phyloP scores from a whole-genome alignment of 805 yeast genomes.

The Sporopachydermia lactativora region DNA sequence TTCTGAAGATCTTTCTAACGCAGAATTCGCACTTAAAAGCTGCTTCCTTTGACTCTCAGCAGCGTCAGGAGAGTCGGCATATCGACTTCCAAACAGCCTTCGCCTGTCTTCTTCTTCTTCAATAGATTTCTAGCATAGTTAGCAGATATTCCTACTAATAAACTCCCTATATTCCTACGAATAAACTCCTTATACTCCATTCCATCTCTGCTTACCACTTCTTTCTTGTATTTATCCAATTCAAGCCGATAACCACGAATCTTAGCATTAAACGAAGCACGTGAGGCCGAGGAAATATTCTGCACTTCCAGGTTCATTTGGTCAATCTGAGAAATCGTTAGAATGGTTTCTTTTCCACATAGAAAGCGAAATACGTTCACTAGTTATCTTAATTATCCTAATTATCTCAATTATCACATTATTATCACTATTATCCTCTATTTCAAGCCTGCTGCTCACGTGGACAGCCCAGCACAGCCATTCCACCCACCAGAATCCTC shows the following conservation, averaged over 20 bases:
- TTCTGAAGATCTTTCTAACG: constrained; percentile 72
- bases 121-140: constrained; percentile 37
- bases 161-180: too few species aligned
- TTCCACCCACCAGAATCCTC: too few species aligned
- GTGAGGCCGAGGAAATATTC: constrained; percentile 58
- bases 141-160: too few species aligned
- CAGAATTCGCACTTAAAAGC: constrained; percentile 59
- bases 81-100: constrained; percentile 48
- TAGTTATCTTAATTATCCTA: not conserved
- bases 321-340: constrained; percentile 42
- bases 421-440: not conserved
- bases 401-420: not conserved
- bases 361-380: too few species aligned
- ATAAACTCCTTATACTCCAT: too few species aligned
- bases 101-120: constrained; percentile 61
- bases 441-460: too few species aligned
- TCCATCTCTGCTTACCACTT: constrained; percentile 13
- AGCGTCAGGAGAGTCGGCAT: constrained; percentile 17
- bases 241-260: constrained; percentile 57
- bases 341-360: too few species aligned
- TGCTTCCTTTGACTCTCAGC: constrained; percentile 67
- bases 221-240: constrained; percentile 39
- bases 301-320: constrained; percentile 82
- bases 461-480: too few species aligned
- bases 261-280: constrained; percentile 62